Conservation (phyloP, 2,329 filamentous ascomycete species). For the Talaromyces albobiverticillius region DNA sequence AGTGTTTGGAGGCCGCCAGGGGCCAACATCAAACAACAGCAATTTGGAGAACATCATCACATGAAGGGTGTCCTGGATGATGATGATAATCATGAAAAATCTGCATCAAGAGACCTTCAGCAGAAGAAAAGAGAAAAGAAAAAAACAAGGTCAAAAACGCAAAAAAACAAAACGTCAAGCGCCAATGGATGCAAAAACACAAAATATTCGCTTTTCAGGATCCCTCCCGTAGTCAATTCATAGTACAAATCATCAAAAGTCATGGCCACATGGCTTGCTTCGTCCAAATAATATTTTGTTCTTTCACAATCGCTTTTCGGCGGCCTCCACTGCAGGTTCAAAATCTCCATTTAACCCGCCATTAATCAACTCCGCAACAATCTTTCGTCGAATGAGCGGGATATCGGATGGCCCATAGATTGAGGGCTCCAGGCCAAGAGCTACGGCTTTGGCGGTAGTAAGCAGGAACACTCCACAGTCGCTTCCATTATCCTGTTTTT, state of each 20-base stretch:
- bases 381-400: slow-evolving; percentile 40
- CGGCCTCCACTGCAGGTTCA: slow-evolving; percentile 21
- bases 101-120: neutral
- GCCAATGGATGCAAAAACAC: neutral
- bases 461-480: slow-evolving; percentile 52
- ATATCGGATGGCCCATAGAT: slow-evolving; percentile 41
- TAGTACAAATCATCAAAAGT: neutral
- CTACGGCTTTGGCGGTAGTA: slow-evolving; percentile 48
- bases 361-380: slow-evolving; percentile 48
- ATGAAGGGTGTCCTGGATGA: too few species aligned
- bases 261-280: neutral
- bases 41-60: too few species aligned
- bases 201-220: too few species aligned
- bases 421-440: slow-evolving; percentile 42
- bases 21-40: too few species aligned
- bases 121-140: neutral
- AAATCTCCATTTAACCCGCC: slow-evolving; percentile 45
- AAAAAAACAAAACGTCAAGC: neutral
- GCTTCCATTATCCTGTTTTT: slow-evolving; percentile 45
- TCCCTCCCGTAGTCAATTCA: neutral
- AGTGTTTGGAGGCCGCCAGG: too few species aligned
- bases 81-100: neutral
- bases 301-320: neutral
- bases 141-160: neutral
- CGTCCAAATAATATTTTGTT: neutral